Percentiles rank a stretch among this genome's conserved stretches.
Evolutionary conservation across 1,284 basidiomycete genomes (phyloP).

Genomic region (Leccinum cinnamomeum): DNA sequence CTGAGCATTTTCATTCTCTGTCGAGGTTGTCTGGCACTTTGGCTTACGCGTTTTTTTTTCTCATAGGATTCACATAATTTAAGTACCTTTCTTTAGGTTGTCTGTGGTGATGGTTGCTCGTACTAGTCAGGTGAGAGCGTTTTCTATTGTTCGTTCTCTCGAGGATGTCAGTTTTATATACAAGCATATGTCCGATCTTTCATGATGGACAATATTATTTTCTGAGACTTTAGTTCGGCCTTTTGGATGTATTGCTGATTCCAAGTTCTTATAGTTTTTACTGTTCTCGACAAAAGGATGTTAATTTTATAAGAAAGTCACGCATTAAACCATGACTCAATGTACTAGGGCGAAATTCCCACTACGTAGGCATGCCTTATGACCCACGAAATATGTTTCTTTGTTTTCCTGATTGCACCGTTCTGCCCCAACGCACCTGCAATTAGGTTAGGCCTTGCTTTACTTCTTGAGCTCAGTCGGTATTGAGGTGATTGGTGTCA

Average conservation of each 20-base stretch:
- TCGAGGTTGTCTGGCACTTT: slow-evolving; percentile 12
- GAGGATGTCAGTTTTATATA: slow-evolving; percentile 44
- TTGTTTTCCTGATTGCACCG: too few relatives aligned
- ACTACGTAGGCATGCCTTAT: neutral
- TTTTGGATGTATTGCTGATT: slow-evolving; percentile 11
- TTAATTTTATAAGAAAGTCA: neutral
- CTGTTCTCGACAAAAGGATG: neutral
- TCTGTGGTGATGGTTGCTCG: too few relatives aligned
- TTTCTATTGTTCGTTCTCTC: slow-evolving; percentile 6
- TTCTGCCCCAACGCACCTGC: too few relatives aligned
- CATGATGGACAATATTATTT: slow-evolving; percentile 47
- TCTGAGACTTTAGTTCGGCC: slow-evolving; percentile 37
- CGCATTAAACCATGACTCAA: neutral
- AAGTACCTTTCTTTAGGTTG: neutral
- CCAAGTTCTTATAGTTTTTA: neutral
- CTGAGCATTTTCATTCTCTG: slow-evolving; percentile 45
- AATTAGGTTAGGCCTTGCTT: too few relatives aligned
- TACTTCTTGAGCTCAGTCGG: too few relatives aligned
- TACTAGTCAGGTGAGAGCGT: slow-evolving; percentile 13
- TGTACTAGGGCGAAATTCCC: neutral
- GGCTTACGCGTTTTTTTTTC: neutral
- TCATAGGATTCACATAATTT: neutral
- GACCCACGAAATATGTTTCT: neutral
- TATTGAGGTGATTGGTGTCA: too few relatives aligned
- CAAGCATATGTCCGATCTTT: slow-evolving; percentile 61